Evolutionary conservation across 345 rosid genomes (phyloP).

Genomic region (Anastatica hierochuntica): DNA sequence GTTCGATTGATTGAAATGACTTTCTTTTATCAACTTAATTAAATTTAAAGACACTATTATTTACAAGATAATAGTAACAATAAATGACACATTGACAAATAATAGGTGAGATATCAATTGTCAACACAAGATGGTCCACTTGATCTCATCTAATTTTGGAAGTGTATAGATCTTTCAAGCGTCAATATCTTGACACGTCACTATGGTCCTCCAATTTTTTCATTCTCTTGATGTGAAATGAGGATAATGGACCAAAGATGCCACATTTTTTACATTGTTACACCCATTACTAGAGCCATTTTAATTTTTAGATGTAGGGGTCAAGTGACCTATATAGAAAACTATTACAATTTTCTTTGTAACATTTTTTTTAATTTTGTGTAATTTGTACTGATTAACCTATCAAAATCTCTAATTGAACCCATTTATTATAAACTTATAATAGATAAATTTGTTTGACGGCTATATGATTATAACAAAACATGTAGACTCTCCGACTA

Average conservation of each 20-base stretch:
- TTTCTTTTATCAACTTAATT: neutral
- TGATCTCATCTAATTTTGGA: conserved; percentile 7
- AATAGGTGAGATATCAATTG: conserved; percentile 6
- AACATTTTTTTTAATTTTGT: too few species aligned
- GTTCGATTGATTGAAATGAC: neutral
- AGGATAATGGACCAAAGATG: neutral
- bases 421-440: too few species aligned
- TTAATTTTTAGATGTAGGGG: too few species aligned
- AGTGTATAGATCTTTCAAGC: neutral
- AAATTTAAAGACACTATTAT: neutral
- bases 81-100: conserved; percentile 12
- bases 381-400: too few species aligned
- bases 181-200: conserved; percentile 21
- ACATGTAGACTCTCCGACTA: too few species aligned
- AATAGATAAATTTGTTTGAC: too few species aligned
- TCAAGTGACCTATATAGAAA: too few species aligned
- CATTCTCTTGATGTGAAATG: conserved; percentile 2
- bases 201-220: neutral
- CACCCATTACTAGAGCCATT: too few species aligned
- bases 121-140: conserved; percentile 26
- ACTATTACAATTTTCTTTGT: too few species aligned
- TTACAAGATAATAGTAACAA: neutral
- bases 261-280: neutral
- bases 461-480: too few species aligned
- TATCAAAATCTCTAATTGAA: too few species aligned